Conservation (phyloP, 1,284 basidiomycete species). For the Polyporus tsugae region DNA sequence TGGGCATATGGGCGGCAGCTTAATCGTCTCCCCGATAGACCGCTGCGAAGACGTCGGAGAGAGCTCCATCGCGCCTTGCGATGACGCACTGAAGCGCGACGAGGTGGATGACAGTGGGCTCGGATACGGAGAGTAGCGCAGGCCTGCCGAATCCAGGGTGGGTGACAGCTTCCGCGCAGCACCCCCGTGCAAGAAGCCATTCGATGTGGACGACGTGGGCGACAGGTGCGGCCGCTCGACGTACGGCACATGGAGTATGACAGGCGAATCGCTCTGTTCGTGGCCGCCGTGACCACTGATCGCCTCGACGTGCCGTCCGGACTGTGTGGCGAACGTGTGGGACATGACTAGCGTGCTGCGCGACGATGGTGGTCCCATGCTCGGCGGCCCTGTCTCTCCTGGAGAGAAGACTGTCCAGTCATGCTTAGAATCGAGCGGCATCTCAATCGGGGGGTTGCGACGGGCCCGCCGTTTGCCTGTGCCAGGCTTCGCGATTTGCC, state of each 20-base stretch:
- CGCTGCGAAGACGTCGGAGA: slow-evolving; percentile 26
- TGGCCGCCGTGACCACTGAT: slow-evolving; percentile 17
- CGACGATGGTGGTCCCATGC: slow-evolving; percentile 18
- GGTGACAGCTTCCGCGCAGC: slow-evolving; percentile 29
- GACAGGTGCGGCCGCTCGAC: slow-evolving; percentile 31
- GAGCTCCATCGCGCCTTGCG: slow-evolving; percentile 23
- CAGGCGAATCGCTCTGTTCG: slow-evolving; percentile 35
- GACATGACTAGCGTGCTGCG: slow-evolving; percentile 31
- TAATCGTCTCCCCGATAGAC: slow-evolving; percentile 49
- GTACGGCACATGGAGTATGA: slow-evolving; percentile 42
- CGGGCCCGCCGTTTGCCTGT: slow-evolving; percentile 70
- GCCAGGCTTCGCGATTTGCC: slow-evolving; percentile 74
- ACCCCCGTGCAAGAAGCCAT: slow-evolving; percentile 18
- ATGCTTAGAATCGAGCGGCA: slow-evolving; percentile 33
- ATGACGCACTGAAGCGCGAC: slow-evolving; percentile 23
- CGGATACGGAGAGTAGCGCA: slow-evolving; percentile 55
- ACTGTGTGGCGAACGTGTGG: slow-evolving; percentile 33
- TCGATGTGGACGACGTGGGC: slow-evolving; percentile 22
- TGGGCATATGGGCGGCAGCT: slow-evolving; percentile 60
- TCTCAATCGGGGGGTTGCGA: slow-evolving; percentile 47
- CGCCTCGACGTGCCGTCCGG: slow-evolving; percentile 26
- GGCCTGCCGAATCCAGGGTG: slow-evolving; percentile 23
- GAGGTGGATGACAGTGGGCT: slow-evolving; percentile 38
- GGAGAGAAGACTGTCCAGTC: slow-evolving; percentile 40
- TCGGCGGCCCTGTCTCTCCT: slow-evolving; percentile 17